Evolutionary conservation across 306 rosid species (phyloP), one percentile per base, ranked within the genome.

Genomic region (Ochetophila trinervis): DNA sequence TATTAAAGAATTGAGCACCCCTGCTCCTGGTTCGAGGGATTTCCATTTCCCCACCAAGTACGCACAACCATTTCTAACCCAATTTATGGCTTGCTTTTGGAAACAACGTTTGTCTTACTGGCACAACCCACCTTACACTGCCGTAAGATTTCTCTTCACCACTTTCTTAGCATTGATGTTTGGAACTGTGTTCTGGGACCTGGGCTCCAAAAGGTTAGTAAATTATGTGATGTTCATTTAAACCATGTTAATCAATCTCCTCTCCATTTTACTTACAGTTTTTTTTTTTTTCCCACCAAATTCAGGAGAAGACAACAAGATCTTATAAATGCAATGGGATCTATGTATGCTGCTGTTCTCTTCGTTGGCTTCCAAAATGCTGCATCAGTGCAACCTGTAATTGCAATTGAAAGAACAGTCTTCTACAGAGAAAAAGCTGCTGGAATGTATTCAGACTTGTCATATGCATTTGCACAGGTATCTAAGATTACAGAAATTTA

Each of bases 381-480:
- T 1, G 22, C 76, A 15, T 62, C 85, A 5, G 82, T 80, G 27
- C 85, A 80, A 64, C 75, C 85, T 21, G 75, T 80, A n/a, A 64
- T 80, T 35, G 45, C 71, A 20, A 45, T 76, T 23, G 85, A 76
- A 27, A 72, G 85, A 76, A 76, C 82, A 2, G 85, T 81, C 50
- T 81, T 76, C 37, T 81, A 76, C 69, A 74, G 85, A 16, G 82
- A 81, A 51, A 73, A 70, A 62, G 85, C 85, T 16, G 82, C 85
- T 1, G 85, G 85, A 22, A 81, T 81, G 85, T 81, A 76, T 66
- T 77, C 85, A 2, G 74, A 77, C 16, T 20, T 81, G 51, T 79
- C 85, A 13, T 73, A 81, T 37, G 78, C 85, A 57, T 81, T 81
- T 66, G 78, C 82, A 49, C 85, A 79, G 84, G 80, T 75, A 66